Evolutionary conservation across 2,329 filamentous ascomycete species (phyloP).

Genomic region (Colletotrichum sojae): DNA sequence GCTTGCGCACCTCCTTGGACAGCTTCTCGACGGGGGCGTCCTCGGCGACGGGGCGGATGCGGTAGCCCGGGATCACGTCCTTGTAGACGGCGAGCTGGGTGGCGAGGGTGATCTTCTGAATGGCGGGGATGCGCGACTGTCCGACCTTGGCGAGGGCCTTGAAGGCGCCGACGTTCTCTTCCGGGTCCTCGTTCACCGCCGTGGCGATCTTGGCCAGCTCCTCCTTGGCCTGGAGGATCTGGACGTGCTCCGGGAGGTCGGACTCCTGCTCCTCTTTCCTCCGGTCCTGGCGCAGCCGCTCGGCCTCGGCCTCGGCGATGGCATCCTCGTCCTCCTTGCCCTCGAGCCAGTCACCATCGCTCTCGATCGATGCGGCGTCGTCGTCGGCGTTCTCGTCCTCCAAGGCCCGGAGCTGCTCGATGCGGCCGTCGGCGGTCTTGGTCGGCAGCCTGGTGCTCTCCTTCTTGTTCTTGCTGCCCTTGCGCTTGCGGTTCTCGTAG

Average conservation of each 20-base stretch:
- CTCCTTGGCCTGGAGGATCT: constrained; percentile 90
- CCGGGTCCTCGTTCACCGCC: constrained; percentile 90
- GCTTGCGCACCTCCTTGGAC: constrained; percentile 89
- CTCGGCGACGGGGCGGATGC: constrained; percentile 86
- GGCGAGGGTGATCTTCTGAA: constrained; percentile 88
- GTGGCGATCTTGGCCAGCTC: constrained; percentile 88
- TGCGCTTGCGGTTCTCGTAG: constrained; percentile 86
- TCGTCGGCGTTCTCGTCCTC: constrained; percentile 73
- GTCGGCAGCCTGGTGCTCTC: constrained; percentile 86
- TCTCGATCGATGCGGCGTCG: constrained; percentile 70
- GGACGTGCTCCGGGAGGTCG: constrained; percentile 80
- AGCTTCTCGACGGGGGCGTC: constrained; percentile 83
- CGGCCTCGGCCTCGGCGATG: constrained; percentile 57
- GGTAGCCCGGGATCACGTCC: constrained; percentile 95
- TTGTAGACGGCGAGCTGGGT: constrained; percentile 94
- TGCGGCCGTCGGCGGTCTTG: constrained; percentile 83
- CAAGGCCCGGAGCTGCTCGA: constrained; percentile 72
- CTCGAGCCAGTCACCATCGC: constrained; percentile 75
- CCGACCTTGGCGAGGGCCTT: constrained; percentile 83
- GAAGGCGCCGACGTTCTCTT: constrained; percentile 87
- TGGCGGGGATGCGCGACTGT: constrained; percentile 76
- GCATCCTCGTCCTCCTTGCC: constrained; percentile 72
- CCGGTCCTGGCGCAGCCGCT: constrained; percentile 57
- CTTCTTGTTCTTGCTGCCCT: constrained; percentile 79
- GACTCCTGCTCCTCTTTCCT: constrained; percentile 64